Evolutionary conservation across 2,329 filamentous ascomycete species (phyloP), one percentile per base, ranked within the genome.

Genomic region (Chaetomiaceae sp.): DNA sequence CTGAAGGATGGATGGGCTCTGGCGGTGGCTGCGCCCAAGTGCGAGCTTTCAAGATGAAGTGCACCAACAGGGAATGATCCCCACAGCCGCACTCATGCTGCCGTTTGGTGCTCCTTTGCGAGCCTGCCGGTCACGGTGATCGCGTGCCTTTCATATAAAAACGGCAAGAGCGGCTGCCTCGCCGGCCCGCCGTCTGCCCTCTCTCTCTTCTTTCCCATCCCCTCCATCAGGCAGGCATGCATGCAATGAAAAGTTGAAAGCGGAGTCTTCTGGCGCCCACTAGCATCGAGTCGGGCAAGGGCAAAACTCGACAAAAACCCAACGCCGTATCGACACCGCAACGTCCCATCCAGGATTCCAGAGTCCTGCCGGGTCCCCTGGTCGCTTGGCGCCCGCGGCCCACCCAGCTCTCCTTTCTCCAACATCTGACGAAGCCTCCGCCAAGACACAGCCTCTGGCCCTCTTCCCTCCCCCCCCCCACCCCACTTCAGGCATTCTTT

Each of bases 311-410:
- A 44, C 30, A 41, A 23, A 25, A 45, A 6, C 10, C 6, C 17
- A 38, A 16, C 34, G 33, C 46, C 46, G 40, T 39, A 43, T 56
- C 55, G 53, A 55, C 55, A 57, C 55, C 55, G 53, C 53, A 57
- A 55, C 54, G n/a, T n/a, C 51, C 53, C 30, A 27, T 10, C 25
- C 6, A 27, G 25, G n/a, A n/a, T n/a, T n/a, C n/a, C n/a, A n/a
- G n/a, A n/a, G n/a, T n/a, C n/a, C n/a, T n/a, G n/a, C n/a, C n/a
- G n/a, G n/a, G n/a, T n/a, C n/a, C 42, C 55, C 55, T 20, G 30
- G 55, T 35, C 34, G 21, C 53, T 56, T 51, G 50, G 53, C 53
- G 34, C 34, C n/a, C 35, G 21, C 34, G 35, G 27, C 27, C 53
- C 53, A 56, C 48, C n/a, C n/a, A n/a, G n/a, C n/a, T n/a, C n/a